Conservation (phyloP, 73 alveolate species). For the Symbiodinium pilosum region DNA sequence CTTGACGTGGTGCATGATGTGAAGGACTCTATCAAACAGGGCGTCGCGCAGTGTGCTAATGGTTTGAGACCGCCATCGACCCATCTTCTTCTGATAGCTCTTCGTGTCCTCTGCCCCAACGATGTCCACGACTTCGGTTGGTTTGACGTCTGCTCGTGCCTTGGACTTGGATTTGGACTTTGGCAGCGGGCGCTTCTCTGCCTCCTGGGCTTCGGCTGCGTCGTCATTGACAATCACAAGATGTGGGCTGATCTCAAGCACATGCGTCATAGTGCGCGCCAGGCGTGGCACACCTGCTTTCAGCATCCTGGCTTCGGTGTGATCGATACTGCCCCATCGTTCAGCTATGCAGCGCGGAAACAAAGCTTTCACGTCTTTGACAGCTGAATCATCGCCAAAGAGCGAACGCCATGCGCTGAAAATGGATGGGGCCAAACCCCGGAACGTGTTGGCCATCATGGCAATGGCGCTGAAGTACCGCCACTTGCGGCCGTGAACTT, state of each 20-base stretch:
- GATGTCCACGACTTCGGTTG: neutral
- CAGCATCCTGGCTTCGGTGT: neutral
- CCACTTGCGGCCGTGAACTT: neutral
- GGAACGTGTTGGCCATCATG: constrained; percentile 15
- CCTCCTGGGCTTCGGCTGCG: neutral
- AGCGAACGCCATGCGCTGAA: neutral
- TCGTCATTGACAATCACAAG: neutral
- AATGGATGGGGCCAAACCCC: neutral
- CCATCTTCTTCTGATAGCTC: neutral
- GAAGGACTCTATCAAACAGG: neutral
- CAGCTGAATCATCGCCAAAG: neutral
- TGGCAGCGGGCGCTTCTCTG: too few relatives aligned
- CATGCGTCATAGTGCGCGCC: neutral
- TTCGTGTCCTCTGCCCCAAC: neutral
- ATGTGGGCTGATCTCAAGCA: neutral
- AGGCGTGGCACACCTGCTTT: neutral
- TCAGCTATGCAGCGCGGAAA: constrained; percentile 31
- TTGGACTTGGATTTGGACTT: too few relatives aligned
- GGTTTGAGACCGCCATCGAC: constrained; percentile 5
- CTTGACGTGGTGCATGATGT: neutral
- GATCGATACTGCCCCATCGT: constrained; percentile 26
- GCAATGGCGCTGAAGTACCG: neutral
- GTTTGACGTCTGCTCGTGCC: too few relatives aligned
- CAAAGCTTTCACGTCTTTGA: neutral
- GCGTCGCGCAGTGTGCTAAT: neutral